Base-by-base conservation (phyloP, 1,139 yeast species). In the Saccharomyces hybrid region DNA sequence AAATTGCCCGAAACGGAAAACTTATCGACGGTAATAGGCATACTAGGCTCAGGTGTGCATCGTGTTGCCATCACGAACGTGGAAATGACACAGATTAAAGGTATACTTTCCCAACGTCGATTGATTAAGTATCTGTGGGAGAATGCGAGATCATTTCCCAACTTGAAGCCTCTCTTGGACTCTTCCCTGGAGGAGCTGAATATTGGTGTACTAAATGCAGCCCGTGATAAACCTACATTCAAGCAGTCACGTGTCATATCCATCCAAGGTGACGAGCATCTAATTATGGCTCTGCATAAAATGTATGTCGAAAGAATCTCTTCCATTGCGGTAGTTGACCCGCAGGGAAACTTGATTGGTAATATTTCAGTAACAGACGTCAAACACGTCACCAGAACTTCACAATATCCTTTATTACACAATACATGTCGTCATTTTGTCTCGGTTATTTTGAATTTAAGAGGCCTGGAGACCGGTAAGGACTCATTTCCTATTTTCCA, bases 401-500 rank as follows among this genome's bases (percentile, higher is more conserved):
- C 88, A 32, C 90, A 90, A 69, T 85, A 93, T 4, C 88, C 85
- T 58, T 74, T 88, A 59, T 78, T 91, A 57, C 83, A 84, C 65
- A 84, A 87, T 66, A 78, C 95, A 5, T 95, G 96, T 69, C 78
- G 88, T 65, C 91, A 87, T 69, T 91, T 91, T 68, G 82, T 93
- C 57, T 82, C 95, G 44, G 86, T 89, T 60, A 89, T 90, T 61
- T 78, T 91, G 59, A 84, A 87, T 62, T 84, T 83, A 59, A 84
- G 96, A 65, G 98, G 98, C 9, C 78, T 93, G 27, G 95, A 85
- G 66, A 66, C 61, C 57, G 91, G 89, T 65, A 89, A 90, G 72
- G 98, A 93, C 73, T 90, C 93, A 51, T 90, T 84, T 77, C 98
- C 98, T 13, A 91, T 91, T 49, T 93, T 93, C 79, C 96, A 90